Conservation (phyloP, 176 grass and related monocot species). For the Pontederia paniculata region DNA sequence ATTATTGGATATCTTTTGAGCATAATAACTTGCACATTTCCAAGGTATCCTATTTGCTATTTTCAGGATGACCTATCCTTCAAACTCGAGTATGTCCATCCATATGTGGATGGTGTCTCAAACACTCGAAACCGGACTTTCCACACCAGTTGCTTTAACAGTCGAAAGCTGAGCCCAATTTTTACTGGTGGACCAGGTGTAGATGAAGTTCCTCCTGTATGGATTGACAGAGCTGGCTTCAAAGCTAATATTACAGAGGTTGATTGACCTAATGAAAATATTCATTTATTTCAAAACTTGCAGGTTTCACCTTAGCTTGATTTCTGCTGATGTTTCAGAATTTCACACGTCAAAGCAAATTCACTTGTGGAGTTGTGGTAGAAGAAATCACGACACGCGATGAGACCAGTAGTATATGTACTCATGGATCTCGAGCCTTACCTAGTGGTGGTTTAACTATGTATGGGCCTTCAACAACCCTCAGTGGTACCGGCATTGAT, state of each 20-base stretch:
- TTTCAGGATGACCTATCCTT: constrained; percentile 89
- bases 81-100: constrained; percentile 88
- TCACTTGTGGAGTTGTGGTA: constrained; percentile 85
- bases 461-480: constrained; percentile 88
- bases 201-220: constrained; percentile 92
- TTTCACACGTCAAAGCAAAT: constrained; percentile 91
- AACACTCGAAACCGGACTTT: constrained; percentile 87
- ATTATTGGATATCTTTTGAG: too few relatives aligned
- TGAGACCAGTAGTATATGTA: constrained; percentile 84
- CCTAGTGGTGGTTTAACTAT: constrained; percentile 76
- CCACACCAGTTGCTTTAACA: constrained; percentile 95
- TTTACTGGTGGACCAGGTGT: constrained; percentile 83
- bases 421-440: constrained; percentile 73
- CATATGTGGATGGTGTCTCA: constrained; percentile 81
- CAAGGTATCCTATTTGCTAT: not conserved
- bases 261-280: not conserved
- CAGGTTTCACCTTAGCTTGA: not conserved
- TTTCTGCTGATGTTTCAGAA: constrained; percentile 34
- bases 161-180: constrained; percentile 84
- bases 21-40: not conserved
- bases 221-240: constrained; percentile 87
- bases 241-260: constrained; percentile 99
- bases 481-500: constrained; percentile 84
- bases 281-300: not conserved
- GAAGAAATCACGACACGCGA: constrained; percentile 95